These are phyloP conservation scores for Rhodamnia rubescens DNA, from an alignment of 345 rosid genomes.

Conservation along the genomic window DNA sequence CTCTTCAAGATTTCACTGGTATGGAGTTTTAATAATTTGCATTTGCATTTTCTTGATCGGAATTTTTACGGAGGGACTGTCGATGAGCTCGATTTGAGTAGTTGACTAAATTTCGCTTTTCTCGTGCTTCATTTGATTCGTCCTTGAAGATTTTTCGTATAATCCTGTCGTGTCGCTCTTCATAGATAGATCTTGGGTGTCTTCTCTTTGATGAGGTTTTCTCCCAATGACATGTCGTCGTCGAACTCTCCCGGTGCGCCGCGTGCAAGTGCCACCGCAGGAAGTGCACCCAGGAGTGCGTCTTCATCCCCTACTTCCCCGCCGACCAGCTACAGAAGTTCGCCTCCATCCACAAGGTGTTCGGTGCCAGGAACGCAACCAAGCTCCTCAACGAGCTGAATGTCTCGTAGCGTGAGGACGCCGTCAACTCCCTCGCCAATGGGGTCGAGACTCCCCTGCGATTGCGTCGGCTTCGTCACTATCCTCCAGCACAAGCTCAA, in stretches of 20 bases:
- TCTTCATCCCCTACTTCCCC: conserved; percentile 75
- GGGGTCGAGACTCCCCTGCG: no score
- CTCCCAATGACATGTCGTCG: conserved; percentile 35
- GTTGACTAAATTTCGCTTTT: background rate
- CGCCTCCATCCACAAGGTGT: no score
- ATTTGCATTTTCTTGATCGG: background rate
- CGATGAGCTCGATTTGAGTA: background rate
- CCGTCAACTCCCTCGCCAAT: no score
- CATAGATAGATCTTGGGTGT: background rate
- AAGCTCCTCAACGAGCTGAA: no score
- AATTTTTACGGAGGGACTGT: background rate
- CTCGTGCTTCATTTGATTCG: background rate
- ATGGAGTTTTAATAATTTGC: background rate
- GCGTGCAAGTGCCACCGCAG: conserved; percentile 64
- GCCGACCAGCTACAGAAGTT: conserved; percentile 29
- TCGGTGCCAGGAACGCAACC: no score
- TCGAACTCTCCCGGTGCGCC: conserved; percentile 70
- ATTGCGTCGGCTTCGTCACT: no score
- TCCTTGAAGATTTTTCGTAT: background rate
- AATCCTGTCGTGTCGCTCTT: background rate
- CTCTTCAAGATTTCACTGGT: background rate
- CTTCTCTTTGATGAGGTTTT: background rate
- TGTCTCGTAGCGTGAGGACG: no score
- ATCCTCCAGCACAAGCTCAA: no score
- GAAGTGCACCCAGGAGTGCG: conserved; percentile 78